Conservation (phyloP, 192 early-diverging fungal genomes). For the Podila verticillata region DNA sequence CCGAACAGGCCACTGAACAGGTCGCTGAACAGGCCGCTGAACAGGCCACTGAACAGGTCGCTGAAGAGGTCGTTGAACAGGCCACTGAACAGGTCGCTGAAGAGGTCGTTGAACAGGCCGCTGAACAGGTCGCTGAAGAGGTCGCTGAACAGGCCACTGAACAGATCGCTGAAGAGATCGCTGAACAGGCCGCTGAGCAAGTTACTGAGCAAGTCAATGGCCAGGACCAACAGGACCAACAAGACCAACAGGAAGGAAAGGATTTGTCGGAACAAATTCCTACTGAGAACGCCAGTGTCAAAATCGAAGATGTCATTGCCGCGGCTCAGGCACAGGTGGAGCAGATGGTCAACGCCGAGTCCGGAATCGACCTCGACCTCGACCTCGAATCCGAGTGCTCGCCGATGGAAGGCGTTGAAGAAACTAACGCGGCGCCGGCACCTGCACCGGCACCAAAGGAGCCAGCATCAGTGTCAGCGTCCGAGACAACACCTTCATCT, state of each 20-base stretch:
- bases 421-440: not conserved
- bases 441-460: not conserved
- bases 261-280: not conserved
- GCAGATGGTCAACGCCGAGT: not conserved
- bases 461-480: not conserved
- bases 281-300: not conserved
- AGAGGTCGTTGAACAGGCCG: not conserved
- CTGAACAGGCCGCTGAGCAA: not conserved
- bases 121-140: not conserved
- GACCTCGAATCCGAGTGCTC: not conserved
- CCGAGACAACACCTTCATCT: not conserved
- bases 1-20: not conserved
- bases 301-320: not conserved
- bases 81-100: not conserved
- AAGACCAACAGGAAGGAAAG: not conserved
- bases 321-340: not conserved
- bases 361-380: not conserved
- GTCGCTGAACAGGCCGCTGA: not conserved
- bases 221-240: too few relatives aligned
- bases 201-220: not conserved
- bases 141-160: not conserved
- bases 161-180: not conserved
- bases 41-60: not conserved
- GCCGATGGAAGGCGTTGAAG: constrained; percentile 20
- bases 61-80: not conserved